Conservation (phyloP, 805 yeast genomes). For the Ogataea chonburiensis region DNA sequence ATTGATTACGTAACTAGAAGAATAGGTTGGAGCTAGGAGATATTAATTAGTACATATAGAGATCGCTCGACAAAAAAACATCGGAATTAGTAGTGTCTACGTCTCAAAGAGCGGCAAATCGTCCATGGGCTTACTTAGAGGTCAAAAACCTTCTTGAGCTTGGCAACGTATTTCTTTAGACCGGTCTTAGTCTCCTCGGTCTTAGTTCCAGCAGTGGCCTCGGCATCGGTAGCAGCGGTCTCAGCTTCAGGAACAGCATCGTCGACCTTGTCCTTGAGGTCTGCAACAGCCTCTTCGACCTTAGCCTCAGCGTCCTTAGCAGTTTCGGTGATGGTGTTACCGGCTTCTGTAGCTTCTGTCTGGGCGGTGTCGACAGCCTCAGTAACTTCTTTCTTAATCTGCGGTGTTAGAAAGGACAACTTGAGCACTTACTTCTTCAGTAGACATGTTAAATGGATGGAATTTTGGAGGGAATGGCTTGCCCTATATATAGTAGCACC, state of each 20-base stretch:
- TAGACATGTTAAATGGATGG: slow-evolving; percentile 11
- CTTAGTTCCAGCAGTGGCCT: slow-evolving; percentile 19
- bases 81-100: too few relatives aligned
- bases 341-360: slow-evolving; percentile 14
- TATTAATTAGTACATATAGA: slow-evolving; percentile 3
- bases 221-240: slow-evolving; percentile 4
- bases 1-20: slow-evolving; percentile 5
- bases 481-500: slow-evolving; percentile 7
- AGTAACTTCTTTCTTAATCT: slow-evolving; percentile 7
- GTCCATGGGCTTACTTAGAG: too few relatives aligned
- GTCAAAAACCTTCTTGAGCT: slow-evolving; percentile 29
- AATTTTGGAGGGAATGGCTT: neutral
- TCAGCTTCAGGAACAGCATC: slow-evolving; percentile 1
- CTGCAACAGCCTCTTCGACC: slow-evolving; percentile 12
- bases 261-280: slow-evolving; percentile 1
- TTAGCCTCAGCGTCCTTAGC: slow-evolving; percentile 10
- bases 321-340: slow-evolving; percentile 4
- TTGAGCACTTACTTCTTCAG: slow-evolving; percentile 20
- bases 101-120: too few relatives aligned
- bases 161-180: slow-evolving; percentile 30
- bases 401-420: slow-evolving; percentile 1
- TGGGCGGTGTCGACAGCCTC: slow-evolving; percentile 10
- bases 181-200: slow-evolving; percentile 24
- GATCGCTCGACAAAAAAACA: too few relatives aligned
- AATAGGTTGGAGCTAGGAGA: neutral